Conservation (phyloP, 768 basidiomycete species). For the Pleurotus pulmonarius region DNA sequence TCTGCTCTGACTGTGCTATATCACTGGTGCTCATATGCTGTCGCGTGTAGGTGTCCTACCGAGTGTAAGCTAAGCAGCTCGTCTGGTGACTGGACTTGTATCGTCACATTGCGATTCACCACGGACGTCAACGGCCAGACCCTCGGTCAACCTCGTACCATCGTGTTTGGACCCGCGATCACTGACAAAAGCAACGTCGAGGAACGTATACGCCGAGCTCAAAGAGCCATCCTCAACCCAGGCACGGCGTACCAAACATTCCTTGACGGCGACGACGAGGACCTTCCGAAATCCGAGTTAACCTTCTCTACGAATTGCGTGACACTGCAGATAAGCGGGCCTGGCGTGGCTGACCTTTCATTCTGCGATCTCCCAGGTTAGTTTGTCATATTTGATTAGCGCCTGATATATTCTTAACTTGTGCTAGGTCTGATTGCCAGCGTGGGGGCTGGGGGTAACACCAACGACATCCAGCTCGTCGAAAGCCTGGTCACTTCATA, state of each 20-base stretch:
- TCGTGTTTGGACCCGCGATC: constrained; percentile 46
- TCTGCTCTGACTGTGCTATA: not conserved
- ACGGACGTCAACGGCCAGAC: constrained; percentile 35
- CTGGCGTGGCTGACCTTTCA: constrained; percentile 57
- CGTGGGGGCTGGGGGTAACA: constrained; percentile 43
- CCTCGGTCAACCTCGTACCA: constrained; percentile 32
- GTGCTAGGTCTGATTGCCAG: constrained; percentile 54
- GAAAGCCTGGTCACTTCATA: constrained; percentile 53
- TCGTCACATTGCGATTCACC: constrained; percentile 42
- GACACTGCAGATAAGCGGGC: constrained; percentile 55
- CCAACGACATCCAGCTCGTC: constrained; percentile 59
- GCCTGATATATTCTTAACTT: not conserved
- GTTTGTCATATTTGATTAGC: not conserved
- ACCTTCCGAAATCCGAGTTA: constrained; percentile 16
- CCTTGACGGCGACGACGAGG: constrained; percentile 32
- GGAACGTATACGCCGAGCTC: constrained; percentile 63
- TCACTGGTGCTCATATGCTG: not conserved
- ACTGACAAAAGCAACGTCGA: constrained; percentile 52
- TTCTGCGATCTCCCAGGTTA: constrained; percentile 63
- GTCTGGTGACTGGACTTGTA: constrained; percentile 42
- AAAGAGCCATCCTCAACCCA: constrained; percentile 64
- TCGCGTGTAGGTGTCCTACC: constrained; percentile 46
- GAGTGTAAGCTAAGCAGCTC: constrained; percentile 51
- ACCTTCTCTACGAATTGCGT: constrained; percentile 57
- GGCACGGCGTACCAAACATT: constrained; percentile 27